Conservation (phyloP, 345 rosid species). For the Moringa oleifera region DNA sequence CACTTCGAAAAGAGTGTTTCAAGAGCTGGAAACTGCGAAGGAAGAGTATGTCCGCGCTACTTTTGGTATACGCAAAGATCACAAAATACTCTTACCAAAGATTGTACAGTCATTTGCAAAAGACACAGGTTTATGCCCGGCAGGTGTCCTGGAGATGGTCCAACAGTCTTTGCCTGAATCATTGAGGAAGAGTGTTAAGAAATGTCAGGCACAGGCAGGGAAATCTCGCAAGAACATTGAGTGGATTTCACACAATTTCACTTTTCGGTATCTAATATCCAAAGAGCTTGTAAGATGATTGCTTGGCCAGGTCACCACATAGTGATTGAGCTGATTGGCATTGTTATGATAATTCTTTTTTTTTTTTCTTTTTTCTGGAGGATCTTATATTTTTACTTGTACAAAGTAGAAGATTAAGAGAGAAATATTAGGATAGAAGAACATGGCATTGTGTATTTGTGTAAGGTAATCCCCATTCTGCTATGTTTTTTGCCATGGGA, state of each 20-base stretch:
- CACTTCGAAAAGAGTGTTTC: conserved; percentile 62
- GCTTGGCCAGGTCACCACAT: background rate
- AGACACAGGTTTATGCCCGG: conserved; percentile 54
- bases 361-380: conserved; percentile 8
- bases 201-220: conserved; percentile 40
- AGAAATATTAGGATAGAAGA: conserved; percentile 12
- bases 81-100: conserved; percentile 77
- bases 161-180: conserved; percentile 61
- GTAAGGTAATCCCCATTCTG: conserved; percentile 9
- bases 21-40: conserved; percentile 81
- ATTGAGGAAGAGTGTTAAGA: conserved; percentile 42
- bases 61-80: conserved; percentile 60
- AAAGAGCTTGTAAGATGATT: conserved; percentile 64
- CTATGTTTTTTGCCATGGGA: background rate
- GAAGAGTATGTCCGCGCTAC: conserved; percentile 84
- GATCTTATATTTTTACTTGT: conserved; percentile 21
- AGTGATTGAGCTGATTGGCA: background rate
- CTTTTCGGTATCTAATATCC: conserved; percentile 79
- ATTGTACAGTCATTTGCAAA: conserved; percentile 66
- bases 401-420: conserved; percentile 24
- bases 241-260: conserved; percentile 87
- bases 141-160: conserved; percentile 61
- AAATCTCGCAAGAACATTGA: conserved; percentile 69
- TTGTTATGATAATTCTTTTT: background rate
- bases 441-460: conserved; percentile 7